Evolutionary conservation across 2,329 filamentous ascomycete species (phyloP).

Genomic region (Diaporthe sp.): DNA sequence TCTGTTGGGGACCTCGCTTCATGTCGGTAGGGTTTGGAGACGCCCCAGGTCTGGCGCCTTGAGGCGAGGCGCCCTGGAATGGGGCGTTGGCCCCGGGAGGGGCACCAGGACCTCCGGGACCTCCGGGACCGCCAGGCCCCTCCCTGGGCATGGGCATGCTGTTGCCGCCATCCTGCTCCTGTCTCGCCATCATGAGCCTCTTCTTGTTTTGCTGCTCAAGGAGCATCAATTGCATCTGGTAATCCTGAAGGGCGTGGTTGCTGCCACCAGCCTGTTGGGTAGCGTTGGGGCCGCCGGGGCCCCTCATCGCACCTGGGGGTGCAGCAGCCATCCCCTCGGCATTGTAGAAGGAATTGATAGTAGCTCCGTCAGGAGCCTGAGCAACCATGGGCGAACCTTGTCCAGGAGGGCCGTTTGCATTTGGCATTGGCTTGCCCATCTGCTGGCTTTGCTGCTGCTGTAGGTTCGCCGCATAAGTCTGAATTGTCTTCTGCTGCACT

Average conservation of each 20-base stretch:
- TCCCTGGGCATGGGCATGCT: slow-evolving; percentile 66
- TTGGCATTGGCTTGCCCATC: slow-evolving; percentile 87
- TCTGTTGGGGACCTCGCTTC: slow-evolving; percentile 82
- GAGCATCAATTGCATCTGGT: slow-evolving; percentile 91
- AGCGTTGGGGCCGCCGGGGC: slow-evolving; percentile 59
- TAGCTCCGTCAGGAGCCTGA: slow-evolving; percentile 75
- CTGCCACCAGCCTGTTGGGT: slow-evolving; percentile 67
- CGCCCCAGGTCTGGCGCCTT: slow-evolving; percentile 76
- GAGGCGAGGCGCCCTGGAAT: slow-evolving; percentile 80
- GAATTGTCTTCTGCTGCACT: slow-evolving; percentile 85
- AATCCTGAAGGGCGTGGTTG: slow-evolving; percentile 88
- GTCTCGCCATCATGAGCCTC: slow-evolving; percentile 84
- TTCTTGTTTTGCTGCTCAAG: slow-evolving; percentile 92
- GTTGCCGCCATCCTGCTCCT: slow-evolving; percentile 79
- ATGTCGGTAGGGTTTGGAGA: slow-evolving; percentile 85
- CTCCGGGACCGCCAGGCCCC: slow-evolving; percentile 66
- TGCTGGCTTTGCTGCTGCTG: slow-evolving; percentile 85
- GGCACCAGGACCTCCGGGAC: slow-evolving; percentile 62
- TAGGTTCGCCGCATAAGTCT: slow-evolving; percentile 88
- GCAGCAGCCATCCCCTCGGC: slow-evolving; percentile 68
- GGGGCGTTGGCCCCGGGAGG: slow-evolving; percentile 54
- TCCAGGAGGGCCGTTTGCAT: slow-evolving; percentile 77
- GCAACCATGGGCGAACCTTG: slow-evolving; percentile 89
- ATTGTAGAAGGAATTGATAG: slow-evolving; percentile 74
- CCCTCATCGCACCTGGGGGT: slow-evolving; percentile 70